These are phyloP conservation scores for Podospora bellae-mahoneyi DNA, from an alignment of 495 filamentous ascomycete species.

Conservation along the genomic window DNA sequence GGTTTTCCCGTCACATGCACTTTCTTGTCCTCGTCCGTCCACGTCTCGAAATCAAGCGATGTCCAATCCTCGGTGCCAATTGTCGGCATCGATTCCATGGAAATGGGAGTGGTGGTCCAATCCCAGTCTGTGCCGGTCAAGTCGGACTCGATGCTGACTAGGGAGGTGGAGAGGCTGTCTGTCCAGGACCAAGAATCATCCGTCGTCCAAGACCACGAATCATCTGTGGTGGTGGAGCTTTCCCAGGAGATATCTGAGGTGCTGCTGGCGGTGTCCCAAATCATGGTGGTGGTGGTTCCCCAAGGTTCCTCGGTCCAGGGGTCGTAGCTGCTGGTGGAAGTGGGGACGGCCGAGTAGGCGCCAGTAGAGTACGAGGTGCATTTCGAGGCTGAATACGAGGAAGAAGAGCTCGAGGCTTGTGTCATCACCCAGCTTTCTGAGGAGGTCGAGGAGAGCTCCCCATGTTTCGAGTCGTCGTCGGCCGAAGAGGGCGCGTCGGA, in stretches of 20 bases:
- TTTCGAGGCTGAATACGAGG: background rate
- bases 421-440: background rate
- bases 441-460: background rate
- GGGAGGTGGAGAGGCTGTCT: background rate
- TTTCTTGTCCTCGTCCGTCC: background rate
- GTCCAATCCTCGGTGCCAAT: background rate
- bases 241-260: too few relatives aligned
- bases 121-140: background rate
- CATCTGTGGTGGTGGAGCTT: background rate
- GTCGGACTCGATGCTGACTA: too few relatives aligned
- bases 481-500: background rate
- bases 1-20: background rate
- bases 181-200: background rate
- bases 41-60: background rate
- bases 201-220: background rate
- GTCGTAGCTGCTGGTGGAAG: background rate
- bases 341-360: background rate
- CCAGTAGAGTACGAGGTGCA: conserved; percentile 3
- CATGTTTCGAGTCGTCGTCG: background rate
- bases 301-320: background rate
- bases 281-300: background rate
- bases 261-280: background rate
- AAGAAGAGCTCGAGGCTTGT: background rate
- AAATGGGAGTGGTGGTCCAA: background rate
- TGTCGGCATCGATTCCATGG: background rate